phyloP scores from a whole-genome alignment of 2,329 filamentous ascomycete species.

The Cordyceps farinosa region DNA sequence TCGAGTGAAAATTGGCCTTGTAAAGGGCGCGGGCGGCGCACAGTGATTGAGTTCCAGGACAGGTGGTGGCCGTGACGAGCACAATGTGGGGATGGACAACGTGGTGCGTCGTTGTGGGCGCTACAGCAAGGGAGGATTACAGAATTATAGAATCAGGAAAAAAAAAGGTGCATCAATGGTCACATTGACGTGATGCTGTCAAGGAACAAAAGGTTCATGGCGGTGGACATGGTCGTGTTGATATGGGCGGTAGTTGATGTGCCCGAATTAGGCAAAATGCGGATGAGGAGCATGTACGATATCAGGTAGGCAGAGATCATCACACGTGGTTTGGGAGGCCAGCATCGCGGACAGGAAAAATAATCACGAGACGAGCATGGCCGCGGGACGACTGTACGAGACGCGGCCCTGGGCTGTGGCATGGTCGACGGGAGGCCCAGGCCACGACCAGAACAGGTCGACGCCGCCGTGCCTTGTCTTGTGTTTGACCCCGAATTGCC shows the following conservation, averaged over 20 bases:
- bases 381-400: background rate
- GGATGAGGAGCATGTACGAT: background rate
- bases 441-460: background rate
- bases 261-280: background rate
- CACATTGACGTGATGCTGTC: background rate
- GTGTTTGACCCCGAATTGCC: background rate
- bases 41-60: background rate
- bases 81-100: background rate
- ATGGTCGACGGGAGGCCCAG: background rate
- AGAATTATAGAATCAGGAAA: background rate
- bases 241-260: background rate
- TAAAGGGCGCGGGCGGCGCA: background rate
- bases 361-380: background rate
- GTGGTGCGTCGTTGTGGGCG: background rate
- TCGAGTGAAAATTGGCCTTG: background rate
- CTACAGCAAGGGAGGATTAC: background rate
- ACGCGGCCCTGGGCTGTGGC: constrained; percentile 5
- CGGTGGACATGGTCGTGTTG: background rate
- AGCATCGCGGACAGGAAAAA: background rate
- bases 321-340: background rate
- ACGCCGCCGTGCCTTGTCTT: background rate
- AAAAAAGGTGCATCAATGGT: background rate
- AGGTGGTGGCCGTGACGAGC: background rate
- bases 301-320: background rate
- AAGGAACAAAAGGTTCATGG: background rate